phyloP scores from a whole-genome alignment of 495 filamentous ascomycete species.

The Choiromyces venosus region DNA sequence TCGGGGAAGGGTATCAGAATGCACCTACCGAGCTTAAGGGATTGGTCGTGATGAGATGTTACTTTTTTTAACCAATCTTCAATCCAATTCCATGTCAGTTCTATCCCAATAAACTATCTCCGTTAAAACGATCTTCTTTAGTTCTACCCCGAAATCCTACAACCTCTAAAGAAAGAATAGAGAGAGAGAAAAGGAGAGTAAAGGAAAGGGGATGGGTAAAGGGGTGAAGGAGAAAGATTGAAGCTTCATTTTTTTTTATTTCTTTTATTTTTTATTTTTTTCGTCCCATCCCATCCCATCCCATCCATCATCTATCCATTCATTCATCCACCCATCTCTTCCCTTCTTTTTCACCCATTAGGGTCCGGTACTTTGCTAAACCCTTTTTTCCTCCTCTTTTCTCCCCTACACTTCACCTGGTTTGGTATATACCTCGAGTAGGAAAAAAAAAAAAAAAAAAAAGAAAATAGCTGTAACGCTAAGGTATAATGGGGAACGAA shows the following conservation, averaged over 20 bases:
- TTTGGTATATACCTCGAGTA: conserved; percentile 24
- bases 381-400: conserved; percentile 15
- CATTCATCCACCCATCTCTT: conserved; percentile 23
- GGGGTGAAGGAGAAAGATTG: conserved; percentile 11
- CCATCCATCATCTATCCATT: conserved; percentile 17
- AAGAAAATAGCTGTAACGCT: conserved; percentile 5
- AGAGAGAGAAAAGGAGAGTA: conserved; percentile 10
- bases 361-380: conserved; percentile 11
- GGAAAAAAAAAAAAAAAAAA: conserved; percentile 6
- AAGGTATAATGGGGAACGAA: neutral
- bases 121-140: neutral
- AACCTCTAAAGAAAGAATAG: neutral
- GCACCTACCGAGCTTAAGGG: neutral
- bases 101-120: neutral
- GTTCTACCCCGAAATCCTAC: neutral
- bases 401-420: conserved; percentile 12
- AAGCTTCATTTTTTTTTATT: conserved; percentile 11
- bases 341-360: conserved; percentile 10
- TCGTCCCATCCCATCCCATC: neutral
- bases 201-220: conserved; percentile 1
- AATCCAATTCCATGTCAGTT: neutral
- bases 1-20: neutral
- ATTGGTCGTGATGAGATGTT: conserved; percentile 1
- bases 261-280: neutral
- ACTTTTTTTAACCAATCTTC: neutral